Evolutionary conservation across 768 basidiomycete species (phyloP), one percentile per base, ranked within the genome.

Genomic region (Kwoniella botswanensis): DNA sequence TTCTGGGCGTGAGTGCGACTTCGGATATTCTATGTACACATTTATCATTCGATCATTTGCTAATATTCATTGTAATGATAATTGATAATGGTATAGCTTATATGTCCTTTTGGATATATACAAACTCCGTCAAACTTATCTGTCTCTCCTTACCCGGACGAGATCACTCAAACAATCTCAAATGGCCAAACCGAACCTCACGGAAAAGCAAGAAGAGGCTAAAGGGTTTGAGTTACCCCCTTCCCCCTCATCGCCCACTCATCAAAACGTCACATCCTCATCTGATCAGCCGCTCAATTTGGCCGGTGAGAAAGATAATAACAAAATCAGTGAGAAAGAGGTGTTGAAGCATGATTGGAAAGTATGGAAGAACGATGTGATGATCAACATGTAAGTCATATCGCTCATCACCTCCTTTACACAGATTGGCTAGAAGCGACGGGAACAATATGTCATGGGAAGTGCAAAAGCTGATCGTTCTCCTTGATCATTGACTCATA

Each of bases 1-100:
- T 80, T 79, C 72, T 83, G 82, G 82, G 80, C 79, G 79, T 81
- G 46, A 78, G 79, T 78, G 15, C 15, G 18, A 11, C 17, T 46
- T 0, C 7, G 35, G 6, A 35, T 6, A 7, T 0, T 35, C 6
- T 35, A 35, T 35, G 35, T 35, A 35, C 35, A 35, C 35, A 35
- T 35, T 0, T 5, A 35, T 35, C 35, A 35, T 35, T 35, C 35
- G 35, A 35, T 35, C 35, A 35, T 6, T 9, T 35, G 35, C 35
- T 35, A 35, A 35, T 29, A 29, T 35, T 35, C 35, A 35, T 35
- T 35, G 35, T 3, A 35, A 35, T 35, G 6, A 35, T 9, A 35
- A 35, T 35, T 35, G 6, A 35, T 9, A 35, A 35, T 35, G 35
- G 0, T 52, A 2, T 50, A 80, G 79, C 12, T 29, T 78, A 18